Conservation (phyloP, 2,329 filamentous ascomycete species). For the Fulvia fulva region DNA sequence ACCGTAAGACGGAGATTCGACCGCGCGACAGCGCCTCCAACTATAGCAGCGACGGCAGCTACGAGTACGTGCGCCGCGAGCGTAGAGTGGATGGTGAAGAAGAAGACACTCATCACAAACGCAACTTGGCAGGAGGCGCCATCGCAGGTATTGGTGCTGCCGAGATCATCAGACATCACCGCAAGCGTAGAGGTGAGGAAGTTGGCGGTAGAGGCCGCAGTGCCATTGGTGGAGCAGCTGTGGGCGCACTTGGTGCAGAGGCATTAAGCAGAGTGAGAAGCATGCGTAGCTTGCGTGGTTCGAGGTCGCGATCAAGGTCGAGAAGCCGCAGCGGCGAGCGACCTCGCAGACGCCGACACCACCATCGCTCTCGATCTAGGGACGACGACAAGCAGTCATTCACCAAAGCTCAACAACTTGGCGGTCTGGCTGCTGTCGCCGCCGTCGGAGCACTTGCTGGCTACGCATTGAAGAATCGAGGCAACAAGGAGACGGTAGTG, state of each 20-base stretch:
- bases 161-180: constrained; percentile 56
- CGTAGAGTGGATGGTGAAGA: constrained; percentile 40
- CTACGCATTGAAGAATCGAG: constrained; percentile 49
- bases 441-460: constrained; percentile 56
- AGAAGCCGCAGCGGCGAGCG: constrained; percentile 21
- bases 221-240: constrained; percentile 56
- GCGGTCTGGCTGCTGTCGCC: constrained; percentile 58
- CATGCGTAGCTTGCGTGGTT: constrained; percentile 22
- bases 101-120: constrained; percentile 45
- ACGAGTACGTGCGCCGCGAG: constrained; percentile 53
- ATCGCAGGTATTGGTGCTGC: constrained; percentile 59
- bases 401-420: constrained; percentile 50
- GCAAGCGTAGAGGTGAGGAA: constrained; percentile 53
- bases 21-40: constrained; percentile 53
- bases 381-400: constrained; percentile 11
- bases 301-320: constrained; percentile 18
- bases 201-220: constrained; percentile 50
- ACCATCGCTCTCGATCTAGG: constrained; percentile 9
- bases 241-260: constrained; percentile 60
- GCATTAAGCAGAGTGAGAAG: constrained; percentile 51
- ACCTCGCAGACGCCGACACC: constrained; percentile 20
- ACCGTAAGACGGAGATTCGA: constrained; percentile 45
- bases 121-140: constrained; percentile 60
- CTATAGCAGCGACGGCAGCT: constrained; percentile 59
- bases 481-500: constrained; percentile 44